Evolutionary conservation across 352 stramenopile species (phyloP), one percentile per base, ranked within the genome.

Genomic region (Phytophthora meadii): DNA sequence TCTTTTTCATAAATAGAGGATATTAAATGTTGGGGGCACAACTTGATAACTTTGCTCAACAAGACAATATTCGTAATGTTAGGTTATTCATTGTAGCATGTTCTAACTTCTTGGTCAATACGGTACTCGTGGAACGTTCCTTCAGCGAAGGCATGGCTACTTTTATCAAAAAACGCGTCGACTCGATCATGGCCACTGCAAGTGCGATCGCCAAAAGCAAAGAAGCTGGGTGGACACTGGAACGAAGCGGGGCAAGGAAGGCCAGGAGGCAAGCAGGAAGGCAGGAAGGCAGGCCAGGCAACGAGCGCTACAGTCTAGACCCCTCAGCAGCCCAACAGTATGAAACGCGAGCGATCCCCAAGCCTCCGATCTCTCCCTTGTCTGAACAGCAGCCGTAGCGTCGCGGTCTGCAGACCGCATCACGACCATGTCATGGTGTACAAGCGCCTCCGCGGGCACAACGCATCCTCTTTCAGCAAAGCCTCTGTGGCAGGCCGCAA

Each of bases 301-400:
- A 10, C 9, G 30, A 36, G 30, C 28, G 22, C 8, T 22, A 25
- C 14, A 42, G 5, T 28, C 14, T 36, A 45, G 46, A 36, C 14
- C 30, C 30, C 30, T 36, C 54, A 45, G 24, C 25, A 44, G 15
- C 34, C 41, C 47, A 12, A n/a, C 34, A 63, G 41, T 25, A 87
- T 87, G 78, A 84, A 85, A 57, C 78, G 76, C 44, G 76, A 85
- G 55, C 76, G 76, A 27, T 72, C 75, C 22, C 52, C 72, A 39
- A 73, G 69, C 48, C 50, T 72, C 32, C 30, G 57, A 22, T 60
- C 54, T 14, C 49, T 82, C 32, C 60, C 65, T 8, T 67, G 65
- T 41, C 46, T 73, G 27, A 74, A 70, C 48, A 62, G 56, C 58
- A 55, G 44, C 37, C 61, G 50, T 60, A 52, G 59, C 49, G 47